These are phyloP conservation scores for Fragaria vesca DNA, from an alignment of 306 rosid species.

Conservation along the genomic window DNA sequence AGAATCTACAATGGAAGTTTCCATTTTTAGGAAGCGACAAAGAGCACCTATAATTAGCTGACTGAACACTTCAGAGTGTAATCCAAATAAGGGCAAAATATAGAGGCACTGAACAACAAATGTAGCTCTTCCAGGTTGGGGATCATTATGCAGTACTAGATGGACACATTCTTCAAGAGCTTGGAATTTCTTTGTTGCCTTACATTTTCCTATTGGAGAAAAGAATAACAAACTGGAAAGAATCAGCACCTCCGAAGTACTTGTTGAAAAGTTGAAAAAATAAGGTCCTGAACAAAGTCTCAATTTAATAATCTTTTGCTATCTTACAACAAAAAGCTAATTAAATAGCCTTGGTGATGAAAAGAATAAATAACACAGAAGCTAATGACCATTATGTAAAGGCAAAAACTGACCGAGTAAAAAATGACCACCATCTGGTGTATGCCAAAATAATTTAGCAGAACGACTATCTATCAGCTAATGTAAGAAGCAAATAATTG, in stretches of 20 bases:
- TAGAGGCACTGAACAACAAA: conserved; percentile 77
- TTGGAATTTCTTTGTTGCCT: conserved; percentile 81
- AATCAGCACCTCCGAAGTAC: conserved; percentile 19
- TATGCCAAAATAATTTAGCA: not conserved
- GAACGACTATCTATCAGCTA: not conserved
- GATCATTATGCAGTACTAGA: conserved; percentile 72
- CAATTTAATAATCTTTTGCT: not conserved
- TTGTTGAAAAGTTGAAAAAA: not conserved
- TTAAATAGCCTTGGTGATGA: not conserved
- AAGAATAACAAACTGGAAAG: conserved; percentile 21
- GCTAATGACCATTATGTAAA: not conserved
- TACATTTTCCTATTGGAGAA: conserved; percentile 65
- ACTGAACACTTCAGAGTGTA: conserved; percentile 70
- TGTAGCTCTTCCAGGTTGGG: conserved; percentile 79
- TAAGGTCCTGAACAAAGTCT: not conserved
- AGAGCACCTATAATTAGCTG: conserved; percentile 75
- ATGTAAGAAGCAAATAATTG: conserved; percentile 4
- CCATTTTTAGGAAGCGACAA: conserved; percentile 56
- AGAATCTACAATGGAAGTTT: conserved; percentile 38
- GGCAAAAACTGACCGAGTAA: not conserved
- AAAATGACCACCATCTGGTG: not conserved
- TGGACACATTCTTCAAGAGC: conserved; percentile 72
- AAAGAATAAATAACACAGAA: not conserved
- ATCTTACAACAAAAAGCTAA: not conserved
- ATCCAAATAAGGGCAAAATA: conserved; percentile 65